Evolutionary conservation across 2,329 filamentous ascomycete genomes (phyloP).

Genomic region (Hypoxylon sp.): DNA sequence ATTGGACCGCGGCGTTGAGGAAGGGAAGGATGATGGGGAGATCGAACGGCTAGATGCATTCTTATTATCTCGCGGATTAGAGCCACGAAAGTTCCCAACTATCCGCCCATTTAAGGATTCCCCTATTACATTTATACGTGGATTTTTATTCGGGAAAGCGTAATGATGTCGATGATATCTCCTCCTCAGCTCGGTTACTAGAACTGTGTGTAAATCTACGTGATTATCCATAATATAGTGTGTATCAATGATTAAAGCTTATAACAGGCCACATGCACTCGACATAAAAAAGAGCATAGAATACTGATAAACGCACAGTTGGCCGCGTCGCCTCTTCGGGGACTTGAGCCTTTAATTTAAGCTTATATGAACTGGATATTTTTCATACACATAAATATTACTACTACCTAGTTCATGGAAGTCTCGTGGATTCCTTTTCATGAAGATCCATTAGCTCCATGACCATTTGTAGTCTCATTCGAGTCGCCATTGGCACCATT

Average conservation of each 20-base stretch:
- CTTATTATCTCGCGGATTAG: slow-evolving; percentile 40
- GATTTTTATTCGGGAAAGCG: slow-evolving; percentile 34
- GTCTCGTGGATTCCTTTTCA: background rate
- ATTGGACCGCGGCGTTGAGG: slow-evolving; percentile 70
- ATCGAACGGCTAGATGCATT: slow-evolving; percentile 64
- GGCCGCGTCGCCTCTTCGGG: background rate
- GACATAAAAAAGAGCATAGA: background rate
- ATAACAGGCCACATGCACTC: background rate
- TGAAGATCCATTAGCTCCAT: slow-evolving; percentile 26
- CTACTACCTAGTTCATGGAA: background rate
- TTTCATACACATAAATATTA: background rate
- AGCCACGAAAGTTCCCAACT: slow-evolving; percentile 17
- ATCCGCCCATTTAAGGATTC: slow-evolving; percentile 26
- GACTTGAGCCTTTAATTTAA: background rate
- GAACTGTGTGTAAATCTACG: slow-evolving; percentile 10
- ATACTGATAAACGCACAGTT: background rate
- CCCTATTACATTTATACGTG: slow-evolving; percentile 38
- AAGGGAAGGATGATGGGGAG: slow-evolving; percentile 65
- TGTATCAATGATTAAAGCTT: background rate
- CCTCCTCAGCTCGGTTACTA: background rate
- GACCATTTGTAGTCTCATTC: slow-evolving; percentile 35
- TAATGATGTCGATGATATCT: slow-evolving; percentile 25
- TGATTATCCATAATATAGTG: slow-evolving; percentile 2
- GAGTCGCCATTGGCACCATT: slow-evolving; percentile 23
- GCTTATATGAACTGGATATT: background rate